Conservation (phyloP, 2,329 filamentous ascomycete species). For the Aspergillus sp. region DNA sequence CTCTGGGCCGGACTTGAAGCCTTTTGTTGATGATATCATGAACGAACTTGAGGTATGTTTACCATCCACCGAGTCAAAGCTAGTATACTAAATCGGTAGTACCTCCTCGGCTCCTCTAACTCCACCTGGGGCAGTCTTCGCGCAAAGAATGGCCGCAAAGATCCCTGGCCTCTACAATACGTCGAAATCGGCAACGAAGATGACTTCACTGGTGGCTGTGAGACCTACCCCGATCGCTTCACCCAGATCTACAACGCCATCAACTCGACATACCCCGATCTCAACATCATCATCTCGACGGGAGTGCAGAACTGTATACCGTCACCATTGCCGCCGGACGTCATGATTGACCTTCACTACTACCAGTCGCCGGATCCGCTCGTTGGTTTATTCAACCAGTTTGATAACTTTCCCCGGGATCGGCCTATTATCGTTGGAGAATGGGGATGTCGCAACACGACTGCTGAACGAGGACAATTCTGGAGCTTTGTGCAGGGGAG, state of each 20-base stretch:
- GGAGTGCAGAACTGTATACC: conserved; percentile 23
- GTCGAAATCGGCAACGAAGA: conserved; percentile 65
- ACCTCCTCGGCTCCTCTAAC: conserved; percentile 49
- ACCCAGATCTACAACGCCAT: conserved; percentile 55
- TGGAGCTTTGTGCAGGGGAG: conserved; percentile 39
- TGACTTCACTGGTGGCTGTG: conserved; percentile 48
- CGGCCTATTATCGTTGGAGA: conserved; percentile 27
- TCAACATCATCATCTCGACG: conserved; percentile 49
- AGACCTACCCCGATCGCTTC: conserved; percentile 51
- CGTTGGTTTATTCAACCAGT: conserved; percentile 46
- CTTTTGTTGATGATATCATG: conserved; percentile 54
- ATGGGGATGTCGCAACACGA: conserved; percentile 22
- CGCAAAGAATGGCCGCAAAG: conserved; percentile 51
- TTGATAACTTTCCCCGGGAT: conserved; percentile 45
- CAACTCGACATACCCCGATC: conserved; percentile 47
- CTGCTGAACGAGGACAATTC: conserved; percentile 10
- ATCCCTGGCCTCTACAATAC: conserved; percentile 53
- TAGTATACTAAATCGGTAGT: conserved; percentile 24
- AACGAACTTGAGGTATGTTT: conserved; percentile 49
- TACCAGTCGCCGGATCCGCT: conserved; percentile 48
- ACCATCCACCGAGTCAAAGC: background rate
- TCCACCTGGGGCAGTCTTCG: conserved; percentile 53
- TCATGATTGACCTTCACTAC: conserved; percentile 46
- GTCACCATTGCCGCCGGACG: conserved; percentile 25
- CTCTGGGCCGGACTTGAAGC: conserved; percentile 45